These are phyloP conservation scores for Phytophthora chlamydospora DNA, from an alignment of 352 stramenopile species.

Conservation along the genomic window DNA sequence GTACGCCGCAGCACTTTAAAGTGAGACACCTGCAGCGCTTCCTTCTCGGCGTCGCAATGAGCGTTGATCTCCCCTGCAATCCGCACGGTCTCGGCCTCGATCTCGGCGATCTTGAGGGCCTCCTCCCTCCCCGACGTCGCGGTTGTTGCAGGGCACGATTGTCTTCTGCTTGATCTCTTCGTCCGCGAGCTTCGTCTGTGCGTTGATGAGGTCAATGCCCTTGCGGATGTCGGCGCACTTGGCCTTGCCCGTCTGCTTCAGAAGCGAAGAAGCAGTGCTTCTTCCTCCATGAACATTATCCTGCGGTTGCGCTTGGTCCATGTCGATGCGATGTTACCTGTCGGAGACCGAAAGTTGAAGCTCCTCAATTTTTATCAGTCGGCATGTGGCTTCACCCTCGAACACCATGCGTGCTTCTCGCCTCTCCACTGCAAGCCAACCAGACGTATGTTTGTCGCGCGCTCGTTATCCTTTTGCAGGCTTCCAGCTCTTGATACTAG, in stretches of 20 bases:
- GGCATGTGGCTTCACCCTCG: constrained; percentile 9
- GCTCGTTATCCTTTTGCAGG: neutral
- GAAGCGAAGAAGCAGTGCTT: too few relatives aligned
- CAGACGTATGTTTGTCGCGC: too few relatives aligned
- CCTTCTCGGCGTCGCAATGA: constrained; percentile 44
- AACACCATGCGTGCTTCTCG: neutral
- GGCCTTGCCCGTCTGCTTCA: constrained; percentile 62
- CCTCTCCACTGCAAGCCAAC: too few relatives aligned
- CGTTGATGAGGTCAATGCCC: constrained; percentile 51
- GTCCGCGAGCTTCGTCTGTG: constrained; percentile 45
- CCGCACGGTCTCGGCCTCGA: constrained; percentile 49
- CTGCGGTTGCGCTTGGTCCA: constrained; percentile 56
- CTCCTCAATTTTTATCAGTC: constrained; percentile 1
- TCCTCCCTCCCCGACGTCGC: constrained; percentile 46
- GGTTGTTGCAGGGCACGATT: constrained; percentile 49
- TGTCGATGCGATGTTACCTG: too few relatives aligned
- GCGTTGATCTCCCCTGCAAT: constrained; percentile 50
- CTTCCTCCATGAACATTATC: constrained; percentile 69
- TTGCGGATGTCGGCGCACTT: constrained; percentile 61
- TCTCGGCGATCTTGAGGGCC: constrained; percentile 47
- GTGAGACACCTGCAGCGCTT: constrained; percentile 39
- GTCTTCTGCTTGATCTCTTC: constrained; percentile 51
- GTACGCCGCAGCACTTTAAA: too few relatives aligned
- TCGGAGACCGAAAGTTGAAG: too few relatives aligned
- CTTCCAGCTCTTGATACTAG: constrained; percentile 4